phyloP scores from a whole-genome alignment of 192 early-diverging fungal species.

The Backusella tarrabulga region DNA sequence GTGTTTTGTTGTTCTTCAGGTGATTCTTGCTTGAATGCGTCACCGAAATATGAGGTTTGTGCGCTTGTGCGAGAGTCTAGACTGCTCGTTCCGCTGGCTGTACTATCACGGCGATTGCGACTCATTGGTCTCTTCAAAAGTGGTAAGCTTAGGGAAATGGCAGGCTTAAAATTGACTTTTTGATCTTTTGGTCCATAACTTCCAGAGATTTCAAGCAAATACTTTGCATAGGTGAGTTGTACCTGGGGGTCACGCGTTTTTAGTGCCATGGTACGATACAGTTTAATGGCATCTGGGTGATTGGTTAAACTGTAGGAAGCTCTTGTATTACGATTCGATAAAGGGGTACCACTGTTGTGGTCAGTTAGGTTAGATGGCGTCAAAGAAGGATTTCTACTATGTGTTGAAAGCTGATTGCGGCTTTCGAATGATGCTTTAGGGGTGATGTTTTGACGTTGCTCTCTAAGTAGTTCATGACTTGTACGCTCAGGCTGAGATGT shows the following conservation, averaged over 20 bases:
- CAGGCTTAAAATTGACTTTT: neutral
- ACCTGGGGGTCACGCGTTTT: constrained; percentile 73
- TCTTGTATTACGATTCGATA: neutral
- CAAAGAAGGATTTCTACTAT: constrained; percentile 5
- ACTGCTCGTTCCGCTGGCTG: constrained; percentile 5
- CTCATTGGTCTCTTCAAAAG: neutral
- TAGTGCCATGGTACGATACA: constrained; percentile 74
- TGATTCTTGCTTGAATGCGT: neutral
- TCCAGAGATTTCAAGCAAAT: constrained; percentile 65
- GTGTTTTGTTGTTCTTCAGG: constrained; percentile 9
- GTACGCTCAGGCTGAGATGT: neutral
- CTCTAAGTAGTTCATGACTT: neutral
- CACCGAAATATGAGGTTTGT: neutral
- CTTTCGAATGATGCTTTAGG: neutral
- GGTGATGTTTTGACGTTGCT: neutral
- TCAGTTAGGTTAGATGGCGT: neutral
- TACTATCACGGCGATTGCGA: constrained; percentile 21
- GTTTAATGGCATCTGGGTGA: constrained; percentile 43
- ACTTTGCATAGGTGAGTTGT: constrained; percentile 78
- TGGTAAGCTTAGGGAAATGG: neutral
- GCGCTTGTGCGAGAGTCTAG: constrained; percentile 1
- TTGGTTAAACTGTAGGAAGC: constrained; percentile 28
- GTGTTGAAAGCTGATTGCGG: neutral
- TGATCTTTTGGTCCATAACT: constrained; percentile 16
- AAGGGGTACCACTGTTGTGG: neutral